Base-by-base conservation (phyloP, 23 red algal species). In the Gracilaria vermiculophylla region DNA sequence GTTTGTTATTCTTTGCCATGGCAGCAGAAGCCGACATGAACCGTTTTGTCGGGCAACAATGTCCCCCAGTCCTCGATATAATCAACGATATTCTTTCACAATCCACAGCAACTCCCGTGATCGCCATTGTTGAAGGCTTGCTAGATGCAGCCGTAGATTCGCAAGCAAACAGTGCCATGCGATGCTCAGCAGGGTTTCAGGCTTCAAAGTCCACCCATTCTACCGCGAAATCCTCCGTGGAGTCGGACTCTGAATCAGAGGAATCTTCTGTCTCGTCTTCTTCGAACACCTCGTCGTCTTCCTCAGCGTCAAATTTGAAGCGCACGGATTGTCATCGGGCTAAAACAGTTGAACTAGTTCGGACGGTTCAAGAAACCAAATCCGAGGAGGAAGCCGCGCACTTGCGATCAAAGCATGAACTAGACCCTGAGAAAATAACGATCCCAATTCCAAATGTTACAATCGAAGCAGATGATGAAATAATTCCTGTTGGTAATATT, bases 321-420 rank as follows among this genome's bases (percentile, higher is more conserved):
- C 35, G n/a, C 33, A 41, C 16, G 5, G 11, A 14, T 35, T 23
- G 15, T 17, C 34, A 42, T 16, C 34, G 20, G 11, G 16, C 28
- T 5, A 70, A 41, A 34, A 70, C n/a, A 39, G 64, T 35, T 2
- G 37, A 42, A 10, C 35, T 42, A 5, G 64, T 35, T 5, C 11
- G 11, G 39, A n/a, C 42, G 2, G 37, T 70, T 78, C 35, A 78
- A 56, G 73, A 78, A 78, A 23, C 28, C 5, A 78, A 78, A 20
- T 1, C 73, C 11, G 73, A 52, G 13, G 28, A 6, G 1, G 73
- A 78, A 28, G 9, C 10, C 0, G 42, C 8, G 20, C 64, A 70
- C 20, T 54, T 78, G 16, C 73, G 73, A 19, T 78, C 73, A 16
- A 78, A 52, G 42, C 39, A 78, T 45, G 73, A 78, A 78, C 2